Conservation (phyloP, 768 basidiomycete species). For the Lactarius sp. region DNA sequence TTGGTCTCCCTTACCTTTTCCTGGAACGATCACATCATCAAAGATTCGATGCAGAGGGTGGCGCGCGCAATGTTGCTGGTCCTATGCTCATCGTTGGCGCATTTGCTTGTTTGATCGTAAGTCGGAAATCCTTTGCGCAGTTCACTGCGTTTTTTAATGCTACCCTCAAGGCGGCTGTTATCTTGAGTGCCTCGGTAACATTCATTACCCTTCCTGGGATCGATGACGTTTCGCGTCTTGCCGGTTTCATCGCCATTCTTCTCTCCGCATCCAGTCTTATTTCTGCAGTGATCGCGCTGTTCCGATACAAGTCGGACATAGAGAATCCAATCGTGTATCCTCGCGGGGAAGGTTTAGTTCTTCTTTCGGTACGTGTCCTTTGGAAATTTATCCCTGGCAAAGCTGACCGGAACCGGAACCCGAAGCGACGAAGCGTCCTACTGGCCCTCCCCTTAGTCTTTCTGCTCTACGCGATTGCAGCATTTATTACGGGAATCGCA, state of each 20-base stretch:
- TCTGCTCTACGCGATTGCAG: slow-evolving; percentile 63
- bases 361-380: slow-evolving; percentile 40
- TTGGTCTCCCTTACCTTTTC: slow-evolving; percentile 79
- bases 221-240: slow-evolving; percentile 56
- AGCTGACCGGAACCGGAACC: slow-evolving; percentile 15
- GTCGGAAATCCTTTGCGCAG: slow-evolving; percentile 8
- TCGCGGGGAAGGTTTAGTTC: slow-evolving; percentile 52
- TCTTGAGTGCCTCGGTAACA: slow-evolving; percentile 77
- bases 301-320: slow-evolving; percentile 64
- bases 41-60: slow-evolving; percentile 58
- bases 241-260: slow-evolving; percentile 62
- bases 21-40: slow-evolving; percentile 47
- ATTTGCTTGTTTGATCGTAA: slow-evolving; percentile 37
- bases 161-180: slow-evolving; percentile 60
- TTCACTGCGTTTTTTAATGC: slow-evolving; percentile 10
- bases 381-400: slow-evolving; percentile 10
- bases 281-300: slow-evolving; percentile 62
- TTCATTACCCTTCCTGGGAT: slow-evolving; percentile 75
- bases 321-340: slow-evolving; percentile 43
- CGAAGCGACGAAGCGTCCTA: slow-evolving; percentile 55
- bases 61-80: slow-evolving; percentile 39
- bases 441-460: slow-evolving; percentile 72
- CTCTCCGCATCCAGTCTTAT: slow-evolving; percentile 67
- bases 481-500: slow-evolving; percentile 59
- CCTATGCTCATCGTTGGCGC: slow-evolving; percentile 63